Percentiles rank a stretch among this genome's conserved stretches.
These are phyloP conservation scores for Flaveria bidentis DNA, from an alignment of 129 eudicot genomes.

Conservation along the genomic window DNA sequence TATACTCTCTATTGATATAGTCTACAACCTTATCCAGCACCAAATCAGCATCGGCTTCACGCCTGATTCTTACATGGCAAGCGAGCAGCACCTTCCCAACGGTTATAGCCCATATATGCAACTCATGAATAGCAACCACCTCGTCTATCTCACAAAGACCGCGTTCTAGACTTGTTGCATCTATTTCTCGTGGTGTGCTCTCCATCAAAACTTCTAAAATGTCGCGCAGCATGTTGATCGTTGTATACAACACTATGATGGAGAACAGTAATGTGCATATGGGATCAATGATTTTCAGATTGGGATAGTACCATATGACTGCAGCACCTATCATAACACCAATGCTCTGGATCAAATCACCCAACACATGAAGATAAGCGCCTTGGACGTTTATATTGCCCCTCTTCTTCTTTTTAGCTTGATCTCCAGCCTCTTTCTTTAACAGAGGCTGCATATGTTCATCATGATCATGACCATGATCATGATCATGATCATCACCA, in stretches of 20 bases:
- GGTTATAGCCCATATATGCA: conserved; percentile 62
- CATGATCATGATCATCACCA: conserved; percentile 31
- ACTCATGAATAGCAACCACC: conserved; percentile 60
- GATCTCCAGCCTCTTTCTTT: conserved; percentile 19
- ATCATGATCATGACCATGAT: conserved; percentile 27
- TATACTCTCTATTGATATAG: conserved; percentile 49
- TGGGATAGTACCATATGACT: conserved; percentile 58
- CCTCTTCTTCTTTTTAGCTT: conserved; percentile 37
- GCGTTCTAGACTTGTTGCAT: conserved; percentile 47
- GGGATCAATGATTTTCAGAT: conserved; percentile 55
- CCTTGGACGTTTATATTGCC: conserved; percentile 60
- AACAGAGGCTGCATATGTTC: conserved; percentile 44
- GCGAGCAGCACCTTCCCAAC: conserved; percentile 55
- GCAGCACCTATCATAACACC: conserved; percentile 74
- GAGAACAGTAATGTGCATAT: conserved; percentile 64
- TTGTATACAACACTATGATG: conserved; percentile 54
- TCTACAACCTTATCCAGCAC: conserved; percentile 54
- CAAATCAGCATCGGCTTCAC: conserved; percentile 53
- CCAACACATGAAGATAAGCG: conserved; percentile 65
- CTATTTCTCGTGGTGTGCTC: conserved; percentile 58
- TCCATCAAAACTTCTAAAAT: conserved; percentile 65
- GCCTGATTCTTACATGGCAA: conserved; percentile 57
- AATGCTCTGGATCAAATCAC: conserved; percentile 62
- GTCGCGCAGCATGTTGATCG: conserved; percentile 59
- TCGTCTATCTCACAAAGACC: conserved; percentile 62